Evolutionary conservation across 768 basidiomycete genomes (phyloP), one percentile per base, ranked within the genome.

Genomic region (Udeniomyces megalosporus): DNA sequence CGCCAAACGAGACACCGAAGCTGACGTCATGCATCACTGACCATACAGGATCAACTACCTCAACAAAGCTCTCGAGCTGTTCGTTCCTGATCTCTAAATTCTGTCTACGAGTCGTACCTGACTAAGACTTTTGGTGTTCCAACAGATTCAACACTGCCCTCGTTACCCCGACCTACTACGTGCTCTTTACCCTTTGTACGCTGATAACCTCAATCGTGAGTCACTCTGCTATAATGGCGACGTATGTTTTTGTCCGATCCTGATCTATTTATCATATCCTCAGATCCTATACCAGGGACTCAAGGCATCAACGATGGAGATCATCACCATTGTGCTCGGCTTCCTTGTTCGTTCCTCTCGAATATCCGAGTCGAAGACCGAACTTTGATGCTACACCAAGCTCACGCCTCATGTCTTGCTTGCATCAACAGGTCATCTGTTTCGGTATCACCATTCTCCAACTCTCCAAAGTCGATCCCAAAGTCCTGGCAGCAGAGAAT

Each of bases 21-120:
- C n/a, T n/a, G n/a, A n/a, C n/a, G n/a, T n/a, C n/a, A n/a, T n/a
- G n/a, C n/a, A n/a, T n/a, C n/a, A n/a, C n/a, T n/a, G n/a, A n/a
- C n/a, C n/a, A n/a, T n/a, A n/a, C n/a, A n/a, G n/a, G 73, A 87
- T 96, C 69, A 92, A 87, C 74, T 97, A 89, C 75, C 79, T 96
- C 64, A 96, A 97, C 74, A 84, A 91, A 63, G 93, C 91, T n/a
- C 81, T 96, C 64, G 92, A 89, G 58, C 76, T 95, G 47, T 96
- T 90, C 78, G 91, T 93, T 74, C 77, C 77, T n/a, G n/a, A n/a
- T n/a, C n/a, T n/a, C n/a, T n/a, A n/a, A n/a, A n/a, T n/a, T n/a
- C n/a, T n/a, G n/a, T n/a, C n/a, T n/a, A n/a, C n/a, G n/a, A n/a
- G n/a, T n/a, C n/a, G n/a, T n/a, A n/a, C n/a, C n/a, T n/a, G n/a